A percentile compares a stretch with the other conserved stretches of the same genome.
Evolutionary conservation across 179 eudicot species (phyloP).

Genomic region (Sideroxylon spinosum): DNA sequence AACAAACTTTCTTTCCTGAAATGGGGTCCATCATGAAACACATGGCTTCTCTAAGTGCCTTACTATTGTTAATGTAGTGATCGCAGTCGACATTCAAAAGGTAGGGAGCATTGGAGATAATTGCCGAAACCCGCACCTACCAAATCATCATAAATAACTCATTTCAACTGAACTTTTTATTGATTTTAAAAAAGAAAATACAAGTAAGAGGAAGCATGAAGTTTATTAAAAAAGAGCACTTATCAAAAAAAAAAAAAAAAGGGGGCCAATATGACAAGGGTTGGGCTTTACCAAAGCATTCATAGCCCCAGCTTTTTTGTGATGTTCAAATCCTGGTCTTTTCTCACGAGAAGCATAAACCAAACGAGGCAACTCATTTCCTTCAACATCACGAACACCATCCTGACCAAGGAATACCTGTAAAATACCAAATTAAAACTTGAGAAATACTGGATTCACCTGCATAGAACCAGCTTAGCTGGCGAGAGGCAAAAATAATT

Average conservation of each 20-base stretch:
- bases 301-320: slow-evolving; percentile 98
- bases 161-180: neutral
- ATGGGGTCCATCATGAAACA: slow-evolving; percentile 94
- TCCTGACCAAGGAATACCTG: slow-evolving; percentile 44
- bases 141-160: neutral
- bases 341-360: slow-evolving; percentile 96
- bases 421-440: neutral
- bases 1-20: slow-evolving; percentile 83
- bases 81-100: slow-evolving; percentile 90
- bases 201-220: neutral
- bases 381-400: slow-evolving; percentile 70
- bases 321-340: slow-evolving; percentile 94
- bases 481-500: neutral
- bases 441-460: neutral
- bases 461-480: neutral
- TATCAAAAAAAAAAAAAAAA: neutral
- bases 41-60: slow-evolving; percentile 93
- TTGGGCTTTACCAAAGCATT: slow-evolving; percentile 59
- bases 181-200: neutral
- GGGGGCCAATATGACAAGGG: neutral
- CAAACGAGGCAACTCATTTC: slow-evolving; percentile 72
- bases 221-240: neutral
- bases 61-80: slow-evolving; percentile 92
- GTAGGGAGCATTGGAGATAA: slow-evolving; percentile 85
- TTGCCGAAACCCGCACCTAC: slow-evolving; percentile 85